These are phyloP conservation scores for Penicillium sp. DNA, from an alignment of 2,329 filamentous ascomycete species.

Conservation along the genomic window DNA sequence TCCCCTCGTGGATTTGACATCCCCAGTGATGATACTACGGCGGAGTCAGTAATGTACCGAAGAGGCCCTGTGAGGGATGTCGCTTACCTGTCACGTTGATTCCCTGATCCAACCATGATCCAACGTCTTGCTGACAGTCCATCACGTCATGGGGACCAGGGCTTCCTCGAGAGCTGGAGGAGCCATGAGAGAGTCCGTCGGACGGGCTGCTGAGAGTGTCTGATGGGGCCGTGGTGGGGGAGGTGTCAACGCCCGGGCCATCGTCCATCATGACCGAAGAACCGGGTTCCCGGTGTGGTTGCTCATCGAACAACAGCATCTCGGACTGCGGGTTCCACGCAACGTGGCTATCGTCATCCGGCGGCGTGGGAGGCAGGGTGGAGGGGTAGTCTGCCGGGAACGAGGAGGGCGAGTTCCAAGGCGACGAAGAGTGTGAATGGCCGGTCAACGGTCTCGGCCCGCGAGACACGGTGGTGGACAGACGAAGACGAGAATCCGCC, in stretches of 20 bases:
- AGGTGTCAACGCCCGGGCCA: constrained; percentile 28
- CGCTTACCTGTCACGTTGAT: constrained; percentile 39
- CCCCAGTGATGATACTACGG: constrained; percentile 38
- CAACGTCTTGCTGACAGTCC: constrained; percentile 32
- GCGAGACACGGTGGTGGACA: constrained; percentile 36
- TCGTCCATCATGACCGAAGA: constrained; percentile 31
- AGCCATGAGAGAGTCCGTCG: constrained; percentile 30
- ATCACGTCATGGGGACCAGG: constrained; percentile 31
- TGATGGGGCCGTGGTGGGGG: constrained; percentile 26
- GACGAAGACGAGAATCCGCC: constrained; percentile 30
- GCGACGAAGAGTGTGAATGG: constrained; percentile 19
- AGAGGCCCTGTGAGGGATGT: background rate
- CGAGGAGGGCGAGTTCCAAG: constrained; percentile 25
- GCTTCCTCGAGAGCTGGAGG: constrained; percentile 33
- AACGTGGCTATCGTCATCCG: constrained; percentile 41
- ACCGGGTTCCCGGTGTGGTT: constrained; percentile 26
- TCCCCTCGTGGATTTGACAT: constrained; percentile 38
- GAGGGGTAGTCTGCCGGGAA: constrained; percentile 32
- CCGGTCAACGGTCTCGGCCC: constrained; percentile 31
- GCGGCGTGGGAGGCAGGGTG: constrained; percentile 42
- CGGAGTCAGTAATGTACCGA: constrained; percentile 3
- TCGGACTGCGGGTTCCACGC: constrained; percentile 36
- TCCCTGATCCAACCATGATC: constrained; percentile 39
- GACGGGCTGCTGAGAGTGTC: constrained; percentile 33
- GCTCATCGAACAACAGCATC: constrained; percentile 32